phyloP scores from a whole-genome alignment of 2,329 filamentous ascomycete genomes.

The Rutstroemia sp. region DNA sequence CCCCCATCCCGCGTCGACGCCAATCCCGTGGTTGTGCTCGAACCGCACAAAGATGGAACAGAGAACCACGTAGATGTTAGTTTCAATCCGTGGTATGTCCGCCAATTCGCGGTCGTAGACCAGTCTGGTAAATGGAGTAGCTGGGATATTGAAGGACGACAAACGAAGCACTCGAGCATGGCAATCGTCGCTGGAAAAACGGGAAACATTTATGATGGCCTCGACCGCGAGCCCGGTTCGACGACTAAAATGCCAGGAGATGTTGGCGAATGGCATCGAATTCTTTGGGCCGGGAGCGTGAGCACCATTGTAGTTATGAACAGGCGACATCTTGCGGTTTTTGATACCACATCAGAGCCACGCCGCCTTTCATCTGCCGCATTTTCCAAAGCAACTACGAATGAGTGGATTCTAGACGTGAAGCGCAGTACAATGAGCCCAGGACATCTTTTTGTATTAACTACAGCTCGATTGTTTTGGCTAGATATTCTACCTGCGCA shows the following conservation, averaged over 20 bases:
- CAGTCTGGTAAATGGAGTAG: constrained; percentile 58
- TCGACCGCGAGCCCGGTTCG: constrained; percentile 2
- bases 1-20: constrained; percentile 45
- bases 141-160: constrained; percentile 42
- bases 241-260: constrained; percentile 5
- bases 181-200: constrained; percentile 16
- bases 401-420: constrained; percentile 51
- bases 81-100: constrained; percentile 54
- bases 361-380: constrained; percentile 16
- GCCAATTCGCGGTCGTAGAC: constrained; percentile 61
- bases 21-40: constrained; percentile 48
- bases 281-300: constrained; percentile 40
- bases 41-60: constrained; percentile 44
- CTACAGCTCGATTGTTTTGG: constrained; percentile 27
- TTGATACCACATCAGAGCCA: constrained; percentile 22
- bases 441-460: constrained; percentile 51
- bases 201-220: constrained; percentile 22
- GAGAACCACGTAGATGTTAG: constrained; percentile 52
- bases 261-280: constrained; percentile 39
- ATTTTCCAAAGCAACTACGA: constrained; percentile 13
- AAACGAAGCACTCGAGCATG: constrained; percentile 9
- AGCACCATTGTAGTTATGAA: constrained; percentile 40
- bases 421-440: constrained; percentile 39
- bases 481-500: constrained; percentile 21
- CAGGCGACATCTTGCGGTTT: constrained; percentile 28